These are phyloP conservation scores for Obba rivulosa DNA, from an alignment of 768 basidiomycete genomes.

Conservation along the genomic window DNA sequence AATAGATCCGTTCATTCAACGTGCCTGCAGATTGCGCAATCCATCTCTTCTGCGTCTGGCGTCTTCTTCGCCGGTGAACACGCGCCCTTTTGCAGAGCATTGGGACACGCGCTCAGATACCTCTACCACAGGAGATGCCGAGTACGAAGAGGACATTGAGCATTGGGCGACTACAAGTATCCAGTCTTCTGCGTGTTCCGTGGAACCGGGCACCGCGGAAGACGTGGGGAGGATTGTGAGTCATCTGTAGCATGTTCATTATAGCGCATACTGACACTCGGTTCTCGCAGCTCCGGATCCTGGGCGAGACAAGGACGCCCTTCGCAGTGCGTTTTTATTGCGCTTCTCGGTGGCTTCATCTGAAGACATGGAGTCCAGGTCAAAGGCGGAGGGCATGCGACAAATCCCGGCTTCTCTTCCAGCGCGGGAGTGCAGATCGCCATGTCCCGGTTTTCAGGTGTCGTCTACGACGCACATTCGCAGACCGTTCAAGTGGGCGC, in stretches of 20 bases:
- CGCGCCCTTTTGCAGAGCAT: background rate
- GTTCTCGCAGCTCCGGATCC: conserved; percentile 33
- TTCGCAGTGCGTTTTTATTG: conserved; percentile 38
- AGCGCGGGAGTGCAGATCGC: conserved; percentile 22
- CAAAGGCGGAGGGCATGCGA: conserved; percentile 22
- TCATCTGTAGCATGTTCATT: conserved; percentile 7
- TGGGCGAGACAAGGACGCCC: conserved; percentile 36
- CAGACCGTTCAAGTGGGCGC: background rate
- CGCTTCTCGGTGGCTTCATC: background rate
- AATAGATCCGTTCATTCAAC: too few species aligned
- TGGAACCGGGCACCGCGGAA: conserved; percentile 49
- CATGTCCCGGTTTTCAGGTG: conserved; percentile 7
- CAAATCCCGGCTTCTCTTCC: conserved; percentile 22
- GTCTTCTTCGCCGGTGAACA: conserved; percentile 39
- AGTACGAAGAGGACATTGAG: too few species aligned
- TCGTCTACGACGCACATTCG: background rate
- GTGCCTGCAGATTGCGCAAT: conserved; percentile 33
- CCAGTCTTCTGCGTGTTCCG: conserved; percentile 48
- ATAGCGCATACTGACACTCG: too few species aligned
- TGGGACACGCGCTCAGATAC: background rate
- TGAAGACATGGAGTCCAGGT: conserved; percentile 7
- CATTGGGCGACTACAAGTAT: conserved; percentile 42
- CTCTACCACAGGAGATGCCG: conserved; percentile 35
- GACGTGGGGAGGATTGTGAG: conserved; percentile 49
- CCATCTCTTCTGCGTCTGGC: conserved; percentile 38